Base-by-base conservation (phyloP, 2,329 filamentous ascomycete species). In the Fusarium odoratissimum region DNA sequence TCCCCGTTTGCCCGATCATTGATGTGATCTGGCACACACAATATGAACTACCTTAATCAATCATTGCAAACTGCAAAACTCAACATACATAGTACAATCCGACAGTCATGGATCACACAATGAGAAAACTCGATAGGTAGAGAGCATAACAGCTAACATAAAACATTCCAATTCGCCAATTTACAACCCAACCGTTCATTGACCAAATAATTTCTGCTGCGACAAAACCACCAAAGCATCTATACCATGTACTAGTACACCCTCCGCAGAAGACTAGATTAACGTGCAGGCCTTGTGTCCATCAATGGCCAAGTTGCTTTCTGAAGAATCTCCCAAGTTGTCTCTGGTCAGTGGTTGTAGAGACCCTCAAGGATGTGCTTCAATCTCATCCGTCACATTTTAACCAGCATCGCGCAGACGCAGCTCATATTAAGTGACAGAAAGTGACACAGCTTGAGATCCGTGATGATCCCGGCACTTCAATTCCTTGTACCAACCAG, bases 161-260 rank as follows among this genome's bases (percentile, higher is more conserved):
- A 51, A 60, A 42, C 45, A 59, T 72, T 69, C 71, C 71, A 61
- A 68, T 73, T 73, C 67, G 71, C 71, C 71, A 41, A 30, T 19
- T 62, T 54, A 62, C 60, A 63, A 72, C 58, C 52, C 44, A 57
- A 60, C 46, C 56, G 48, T 42, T 44, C 56, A 58, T 51, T 37
- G 41, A 67, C 44, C 49, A 61, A 68, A 62, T 52, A 46, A 45
- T 56, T 52, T 44, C 71, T 46, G 61, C 44, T 64, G 40, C 59
- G 64, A 61, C 25, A 66, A 69, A 69, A 61, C 44, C 61, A 58
- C 56, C 55, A 65, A 74, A 64, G 55, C 71, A 73, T 73, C 63
- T 74, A 61, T 69, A 59, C 59, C 71, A 68, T 55, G 58, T 63
- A 65, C 33, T 73, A 72, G 49, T 73, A 73, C 71, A 72, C 51